Evolutionary conservation across 2,329 filamentous ascomycete genomes (phyloP), one percentile per base, ranked within the genome.

Genomic region (Fusarium zealandicum): DNA sequence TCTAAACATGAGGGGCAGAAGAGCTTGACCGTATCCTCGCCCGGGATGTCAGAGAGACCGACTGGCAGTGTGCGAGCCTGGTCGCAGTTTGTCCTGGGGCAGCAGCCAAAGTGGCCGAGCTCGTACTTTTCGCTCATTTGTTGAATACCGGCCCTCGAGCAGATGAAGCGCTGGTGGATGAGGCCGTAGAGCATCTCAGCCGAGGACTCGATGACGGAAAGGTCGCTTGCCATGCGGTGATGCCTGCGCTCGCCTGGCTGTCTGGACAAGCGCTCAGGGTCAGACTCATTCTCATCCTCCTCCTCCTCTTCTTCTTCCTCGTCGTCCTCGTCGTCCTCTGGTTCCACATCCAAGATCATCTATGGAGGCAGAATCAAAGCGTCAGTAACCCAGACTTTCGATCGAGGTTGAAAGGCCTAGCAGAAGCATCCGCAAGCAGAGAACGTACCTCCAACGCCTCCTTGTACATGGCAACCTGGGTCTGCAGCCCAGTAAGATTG

Each of bases 121-220:
- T 98, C 93, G 79, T 98, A 99, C 75, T 99, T 99, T 76, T 99
- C 95, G 59, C 93, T 92, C 95, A 99, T 99, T 73, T 97, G 93
- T 76, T 98, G 93, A 69, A 99, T 98, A 45, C 95, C 95, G 3
- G 91, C 92, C 54, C 95, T 85, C 18, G 93, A 97, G 70, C 93
- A 98, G 77, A 99, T 98, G 76, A 97, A 99, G 51, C 95, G 90
- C 75, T 98, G 95, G 77, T 99, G 95, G 74, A 99, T 99, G 54
- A 99, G 84, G 33, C 95, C 95, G 77, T 99, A 99, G 18, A 99
- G 87, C 79, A 98, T 88, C 79, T 99, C 95, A n/a, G 95, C 93
- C 1, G 92, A 96, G 62, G 90, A 96, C 78, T 99, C 95, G 70
- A 99, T 96, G 63, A 97, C 90, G 55, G 92, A 96, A 38, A 97